Evolutionary conservation across 129 eudicot genomes (phyloP).

Genomic region (Deinandra increscens): DNA sequence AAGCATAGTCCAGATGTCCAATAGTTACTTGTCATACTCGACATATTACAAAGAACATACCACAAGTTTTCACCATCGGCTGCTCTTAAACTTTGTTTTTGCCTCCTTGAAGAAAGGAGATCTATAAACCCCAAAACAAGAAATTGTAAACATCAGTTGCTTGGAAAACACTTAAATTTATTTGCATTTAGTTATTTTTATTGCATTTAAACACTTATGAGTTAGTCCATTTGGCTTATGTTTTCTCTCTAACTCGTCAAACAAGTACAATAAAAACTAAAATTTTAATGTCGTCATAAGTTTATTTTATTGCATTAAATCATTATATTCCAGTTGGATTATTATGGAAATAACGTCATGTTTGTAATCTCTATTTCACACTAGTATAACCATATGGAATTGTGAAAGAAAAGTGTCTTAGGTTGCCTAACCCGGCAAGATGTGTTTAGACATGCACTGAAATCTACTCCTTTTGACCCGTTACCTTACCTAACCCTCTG

Average conservation of each 20-base stretch:
- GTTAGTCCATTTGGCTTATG: background rate
- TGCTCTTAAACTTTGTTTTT: no score
- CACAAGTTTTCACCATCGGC: no score
- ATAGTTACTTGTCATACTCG: no score
- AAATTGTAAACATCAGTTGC: no score
- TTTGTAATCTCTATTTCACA: background rate
- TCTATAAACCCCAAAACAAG: no score
- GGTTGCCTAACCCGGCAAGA: background rate
- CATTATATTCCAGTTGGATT: no score
- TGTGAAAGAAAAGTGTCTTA: background rate
- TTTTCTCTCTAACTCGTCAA: background rate
- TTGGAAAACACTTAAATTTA: no score
- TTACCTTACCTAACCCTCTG: background rate
- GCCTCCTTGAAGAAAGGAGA: no score
- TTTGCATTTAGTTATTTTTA: no score
- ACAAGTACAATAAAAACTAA: background rate
- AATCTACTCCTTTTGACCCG: background rate
- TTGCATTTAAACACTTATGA: no score
- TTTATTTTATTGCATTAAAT: background rate
- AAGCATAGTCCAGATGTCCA: no score
- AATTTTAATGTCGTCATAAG: background rate
- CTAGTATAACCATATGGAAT: background rate
- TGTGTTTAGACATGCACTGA: background rate
- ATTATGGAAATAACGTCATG: background rate
- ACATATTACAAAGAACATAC: no score